phyloP scores from a whole-genome alignment of 192 early-diverging fungal species.

The Backusella tuberculispora region DNA sequence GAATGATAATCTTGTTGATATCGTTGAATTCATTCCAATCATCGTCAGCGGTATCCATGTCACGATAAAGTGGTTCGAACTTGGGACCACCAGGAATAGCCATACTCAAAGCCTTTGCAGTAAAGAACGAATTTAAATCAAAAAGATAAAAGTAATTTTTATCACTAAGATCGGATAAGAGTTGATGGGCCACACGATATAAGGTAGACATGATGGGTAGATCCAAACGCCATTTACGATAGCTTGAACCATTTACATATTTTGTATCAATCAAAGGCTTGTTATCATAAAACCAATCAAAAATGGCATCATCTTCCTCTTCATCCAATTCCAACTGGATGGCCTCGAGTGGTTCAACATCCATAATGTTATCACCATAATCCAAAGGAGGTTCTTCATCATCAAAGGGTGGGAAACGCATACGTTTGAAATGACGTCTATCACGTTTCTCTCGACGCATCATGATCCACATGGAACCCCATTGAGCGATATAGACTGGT shows the following conservation, averaged over 20 bases:
- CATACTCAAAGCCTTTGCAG: conserved; percentile 97
- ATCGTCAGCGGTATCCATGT: conserved; percentile 95
- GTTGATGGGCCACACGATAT: conserved; percentile 88
- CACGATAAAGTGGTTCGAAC: conserved; percentile 97
- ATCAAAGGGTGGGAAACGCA: conserved; percentile 98
- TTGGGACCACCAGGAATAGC: conserved; percentile 98
- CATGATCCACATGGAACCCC: conserved; percentile 99
- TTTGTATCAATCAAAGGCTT: conserved; percentile 80
- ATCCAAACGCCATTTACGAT: conserved; percentile 89
- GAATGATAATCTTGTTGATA: conserved; percentile 99
- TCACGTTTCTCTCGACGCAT: conserved; percentile 99
- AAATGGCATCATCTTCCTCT: conserved; percentile 90
- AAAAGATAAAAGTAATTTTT: conserved; percentile 99
- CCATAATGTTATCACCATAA: conserved; percentile 98
- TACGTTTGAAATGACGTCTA: conserved; percentile 97
- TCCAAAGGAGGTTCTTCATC: conserved; percentile 99
- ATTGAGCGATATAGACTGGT: conserved; percentile 97
- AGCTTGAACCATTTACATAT: conserved; percentile 87
- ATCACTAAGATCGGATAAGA: conserved; percentile 93
- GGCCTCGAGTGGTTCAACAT: conserved; percentile 96
- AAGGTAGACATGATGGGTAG: conserved; percentile 94
- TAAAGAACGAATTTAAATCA: conserved; percentile 93
- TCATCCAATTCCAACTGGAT: conserved; percentile 99
- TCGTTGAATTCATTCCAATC: conserved; percentile 99
- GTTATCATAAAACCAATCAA: conserved; percentile 98